Conservation (phyloP, 1,139 yeast genomes). For the Protomyces inouyei region DNA sequence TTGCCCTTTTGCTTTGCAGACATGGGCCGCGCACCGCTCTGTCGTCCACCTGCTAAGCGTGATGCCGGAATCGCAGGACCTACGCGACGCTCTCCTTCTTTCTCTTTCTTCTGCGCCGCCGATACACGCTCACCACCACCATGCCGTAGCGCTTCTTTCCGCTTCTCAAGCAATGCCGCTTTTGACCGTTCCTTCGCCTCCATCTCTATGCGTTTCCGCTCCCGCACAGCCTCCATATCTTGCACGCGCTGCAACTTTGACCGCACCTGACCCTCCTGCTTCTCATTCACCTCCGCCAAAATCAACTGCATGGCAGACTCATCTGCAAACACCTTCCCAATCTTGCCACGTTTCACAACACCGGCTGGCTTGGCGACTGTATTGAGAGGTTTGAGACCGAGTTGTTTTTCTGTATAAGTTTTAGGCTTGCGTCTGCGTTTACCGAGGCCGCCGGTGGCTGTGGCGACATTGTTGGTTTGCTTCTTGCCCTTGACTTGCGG, state of each 20-base stretch:
- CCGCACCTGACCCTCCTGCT: slow-evolving; percentile 18
- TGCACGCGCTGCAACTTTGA: slow-evolving; percentile 25
- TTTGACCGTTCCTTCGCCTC: slow-evolving; percentile 21
- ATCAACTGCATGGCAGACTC: slow-evolving; percentile 10
- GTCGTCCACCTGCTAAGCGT: not conserved
- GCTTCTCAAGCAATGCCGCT: slow-evolving; percentile 16
- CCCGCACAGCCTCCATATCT: slow-evolving; percentile 22
- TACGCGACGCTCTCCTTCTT: not conserved
- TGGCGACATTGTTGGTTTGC: slow-evolving; percentile 9
- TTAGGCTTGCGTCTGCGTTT: slow-evolving; percentile 8
- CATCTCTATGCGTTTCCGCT: slow-evolving; percentile 16
- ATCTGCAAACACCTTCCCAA: slow-evolving; percentile 24
- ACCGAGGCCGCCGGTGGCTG: not conserved
- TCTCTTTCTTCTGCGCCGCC: not conserved
- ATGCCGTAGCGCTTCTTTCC: slow-evolving; percentile 2
- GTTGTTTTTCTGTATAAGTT: slow-evolving; percentile 18
- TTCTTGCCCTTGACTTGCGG: slow-evolving; percentile 21
- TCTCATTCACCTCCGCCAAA: slow-evolving; percentile 25
- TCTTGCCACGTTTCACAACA: slow-evolving; percentile 16
- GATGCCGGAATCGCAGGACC: not conserved
- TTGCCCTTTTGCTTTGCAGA: not conserved
- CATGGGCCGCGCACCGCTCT: not conserved
- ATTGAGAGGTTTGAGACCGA: slow-evolving; percentile 11
- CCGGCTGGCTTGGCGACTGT: slow-evolving; percentile 23
- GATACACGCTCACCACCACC: not conserved